Conservation (phyloP, 306 rosid species). For the Sechiopsis laciniata region DNA sequence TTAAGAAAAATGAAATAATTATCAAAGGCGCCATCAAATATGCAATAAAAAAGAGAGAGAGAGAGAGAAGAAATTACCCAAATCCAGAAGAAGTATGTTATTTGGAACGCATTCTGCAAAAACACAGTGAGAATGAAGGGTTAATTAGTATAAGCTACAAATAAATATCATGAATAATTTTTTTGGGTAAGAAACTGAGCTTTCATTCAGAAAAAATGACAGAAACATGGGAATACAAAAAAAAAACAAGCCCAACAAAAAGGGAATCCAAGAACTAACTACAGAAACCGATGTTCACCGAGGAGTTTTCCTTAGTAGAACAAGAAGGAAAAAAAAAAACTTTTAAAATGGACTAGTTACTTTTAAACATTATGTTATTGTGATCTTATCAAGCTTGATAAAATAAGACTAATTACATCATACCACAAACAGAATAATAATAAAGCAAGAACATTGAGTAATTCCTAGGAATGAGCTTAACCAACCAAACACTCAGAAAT, state of each 20-base stretch:
- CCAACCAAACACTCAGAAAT: neutral
- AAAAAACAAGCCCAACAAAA: too few species aligned
- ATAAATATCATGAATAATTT: too few species aligned
- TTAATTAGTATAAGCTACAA: neutral
- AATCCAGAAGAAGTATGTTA: slow-evolving; percentile 79
- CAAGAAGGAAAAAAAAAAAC: too few species aligned
- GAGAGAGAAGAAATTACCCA: slow-evolving; percentile 51
- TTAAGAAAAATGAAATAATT: neutral
- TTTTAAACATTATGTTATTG: neutral
- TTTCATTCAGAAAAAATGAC: neutral
- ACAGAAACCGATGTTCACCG: too few species aligned
- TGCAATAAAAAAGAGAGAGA: neutral
- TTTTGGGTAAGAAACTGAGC: too few species aligned
- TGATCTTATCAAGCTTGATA: neutral
- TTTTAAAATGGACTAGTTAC: neutral
- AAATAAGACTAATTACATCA: slow-evolving; percentile 7
- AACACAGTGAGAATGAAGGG: neutral
- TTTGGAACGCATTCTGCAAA: slow-evolving; percentile 85
- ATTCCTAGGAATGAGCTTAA: slow-evolving; percentile 13
- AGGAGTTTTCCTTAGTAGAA: too few species aligned
- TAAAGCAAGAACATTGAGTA: neutral
- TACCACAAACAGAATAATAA: neutral
- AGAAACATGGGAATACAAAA: slow-evolving; percentile 37
- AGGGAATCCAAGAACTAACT: too few species aligned
- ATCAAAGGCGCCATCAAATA: neutral